A percentile compares a stretch with the other conserved stretches of the same genome.
Evolutionary conservation across 805 yeast genomes (phyloP).

Genomic region (Spathaspora arborariae): DNA sequence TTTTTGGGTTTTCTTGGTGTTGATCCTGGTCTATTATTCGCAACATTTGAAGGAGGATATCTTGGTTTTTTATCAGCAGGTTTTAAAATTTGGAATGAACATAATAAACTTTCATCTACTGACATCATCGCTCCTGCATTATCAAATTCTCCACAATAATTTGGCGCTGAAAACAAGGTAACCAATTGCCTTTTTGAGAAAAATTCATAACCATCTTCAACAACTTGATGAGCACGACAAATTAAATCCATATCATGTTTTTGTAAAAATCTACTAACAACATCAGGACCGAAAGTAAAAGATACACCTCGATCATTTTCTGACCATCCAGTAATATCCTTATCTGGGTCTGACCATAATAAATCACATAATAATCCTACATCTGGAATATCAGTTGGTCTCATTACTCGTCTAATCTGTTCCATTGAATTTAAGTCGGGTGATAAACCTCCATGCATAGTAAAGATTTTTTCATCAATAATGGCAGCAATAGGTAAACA

Average conservation of each 20-base stretch:
- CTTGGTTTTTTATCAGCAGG: conserved; percentile 96
- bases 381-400: conserved; percentile 99
- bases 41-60: conserved; percentile 36
- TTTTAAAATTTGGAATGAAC: conserved; percentile 94
- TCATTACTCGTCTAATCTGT: conserved; percentile 97
- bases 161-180: conserved; percentile 94
- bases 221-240: conserved; percentile 98
- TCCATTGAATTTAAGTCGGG: conserved; percentile 98
- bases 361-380: conserved; percentile 94
- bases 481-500: conserved; percentile 98
- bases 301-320: conserved; percentile 99
- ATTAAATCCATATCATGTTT: conserved; percentile 97
- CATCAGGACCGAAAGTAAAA: conserved; percentile 99
- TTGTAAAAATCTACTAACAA: conserved; percentile 91
- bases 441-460: conserved; percentile 98
- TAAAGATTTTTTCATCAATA: conserved; percentile 94
- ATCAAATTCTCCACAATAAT: conserved; percentile 98
- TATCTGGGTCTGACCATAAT: conserved; percentile 98
- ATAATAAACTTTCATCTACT: conserved; percentile 91
- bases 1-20: conserved; percentile 12
- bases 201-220: conserved; percentile 98
- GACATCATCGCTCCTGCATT: conserved; percentile 99
- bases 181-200: conserved; percentile 94
- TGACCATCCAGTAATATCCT: conserved; percentile 97
- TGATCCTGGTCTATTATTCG: conserved; percentile 11